These are phyloP conservation scores for Scytalidium lignicola DNA, from an alignment of 2,329 filamentous ascomycete genomes.

Conservation along the genomic window DNA sequence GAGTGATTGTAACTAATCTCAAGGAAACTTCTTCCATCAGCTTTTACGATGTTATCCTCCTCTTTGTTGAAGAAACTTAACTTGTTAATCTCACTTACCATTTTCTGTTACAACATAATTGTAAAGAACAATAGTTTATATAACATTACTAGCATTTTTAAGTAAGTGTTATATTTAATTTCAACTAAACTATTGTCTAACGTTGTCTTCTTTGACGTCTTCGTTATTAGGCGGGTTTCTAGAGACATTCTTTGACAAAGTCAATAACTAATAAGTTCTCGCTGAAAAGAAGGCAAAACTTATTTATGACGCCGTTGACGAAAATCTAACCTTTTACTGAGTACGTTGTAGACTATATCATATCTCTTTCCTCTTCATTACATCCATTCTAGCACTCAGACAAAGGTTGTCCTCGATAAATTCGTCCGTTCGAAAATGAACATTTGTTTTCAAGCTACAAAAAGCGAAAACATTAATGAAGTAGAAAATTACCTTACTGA, in stretches of 20 bases:
- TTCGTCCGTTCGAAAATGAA: slow-evolving; percentile 83
- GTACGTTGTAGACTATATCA: slow-evolving; percentile 20
- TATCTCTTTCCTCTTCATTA: not conserved
- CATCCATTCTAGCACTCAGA: not conserved
- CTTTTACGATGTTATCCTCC: slow-evolving; percentile 58
- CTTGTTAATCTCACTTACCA: slow-evolving; percentile 71
- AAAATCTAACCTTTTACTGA: slow-evolving; percentile 65
- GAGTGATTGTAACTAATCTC: slow-evolving; percentile 82
- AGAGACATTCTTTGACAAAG: slow-evolving; percentile 58
- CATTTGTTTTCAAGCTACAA: slow-evolving; percentile 76
- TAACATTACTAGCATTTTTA: slow-evolving; percentile 93
- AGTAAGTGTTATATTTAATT: slow-evolving; percentile 36
- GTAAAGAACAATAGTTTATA: slow-evolving; percentile 94
- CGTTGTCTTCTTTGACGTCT: slow-evolving; percentile 54
- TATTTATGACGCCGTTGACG: slow-evolving; percentile 75
- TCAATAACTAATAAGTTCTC: slow-evolving; percentile 70
- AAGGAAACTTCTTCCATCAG: slow-evolving; percentile 71
- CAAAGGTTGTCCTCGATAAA: slow-evolving; percentile 68
- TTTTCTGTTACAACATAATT: slow-evolving; percentile 78
- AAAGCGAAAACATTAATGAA: slow-evolving; percentile 55
- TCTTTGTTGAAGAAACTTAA: slow-evolving; percentile 67
- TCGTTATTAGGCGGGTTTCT: slow-evolving; percentile 87
- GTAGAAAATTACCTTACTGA: slow-evolving; percentile 77
- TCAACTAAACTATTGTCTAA: slow-evolving; percentile 5
- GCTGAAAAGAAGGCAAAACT: slow-evolving; percentile 68